Evolutionary conservation across 1,284 basidiomycete species (phyloP).

Genomic region (Polyporus tsugae): DNA sequence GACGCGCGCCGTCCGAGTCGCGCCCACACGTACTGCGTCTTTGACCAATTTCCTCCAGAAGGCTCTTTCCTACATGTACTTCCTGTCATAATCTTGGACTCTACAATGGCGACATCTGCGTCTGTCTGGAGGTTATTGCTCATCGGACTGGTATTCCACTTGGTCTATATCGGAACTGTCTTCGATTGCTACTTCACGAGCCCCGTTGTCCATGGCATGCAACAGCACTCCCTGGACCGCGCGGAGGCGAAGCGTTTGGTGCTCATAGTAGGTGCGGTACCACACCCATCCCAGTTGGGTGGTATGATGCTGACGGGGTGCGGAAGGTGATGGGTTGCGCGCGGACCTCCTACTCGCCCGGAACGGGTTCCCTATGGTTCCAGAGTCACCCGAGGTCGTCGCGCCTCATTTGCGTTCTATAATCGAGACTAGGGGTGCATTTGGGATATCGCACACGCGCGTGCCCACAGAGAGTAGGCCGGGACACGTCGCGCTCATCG

Average conservation of each 20-base stretch:
- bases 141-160: conserved; percentile 78
- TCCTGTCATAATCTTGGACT: neutral
- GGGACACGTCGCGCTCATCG: conserved; percentile 91
- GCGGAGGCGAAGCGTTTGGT: conserved; percentile 79
- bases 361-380: conserved; percentile 64
- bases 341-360: conserved; percentile 82
- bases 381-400: conserved; percentile 64
- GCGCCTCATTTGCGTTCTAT: conserved; percentile 82
- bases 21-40: neutral
- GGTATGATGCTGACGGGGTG: conserved; percentile 4
- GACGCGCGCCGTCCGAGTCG: conserved; percentile 8
- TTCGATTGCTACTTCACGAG: conserved; percentile 93
- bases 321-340: conserved; percentile 80
- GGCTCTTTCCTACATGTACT: conserved; percentile 20
- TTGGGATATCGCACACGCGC: conserved; percentile 87
- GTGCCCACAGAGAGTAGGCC: conserved; percentile 92
- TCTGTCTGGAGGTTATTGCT: conserved; percentile 54
- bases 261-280: conserved; percentile 75
- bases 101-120: conserved; percentile 22
- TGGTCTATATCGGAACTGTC: conserved; percentile 76
- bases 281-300: neutral
- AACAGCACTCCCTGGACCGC: conserved; percentile 53
- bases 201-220: conserved; percentile 80
- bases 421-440: conserved; percentile 73
- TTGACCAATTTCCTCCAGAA: conserved; percentile 1